Conservation (phyloP, 306 rosid species). For the Sesbania bispinosa region DNA sequence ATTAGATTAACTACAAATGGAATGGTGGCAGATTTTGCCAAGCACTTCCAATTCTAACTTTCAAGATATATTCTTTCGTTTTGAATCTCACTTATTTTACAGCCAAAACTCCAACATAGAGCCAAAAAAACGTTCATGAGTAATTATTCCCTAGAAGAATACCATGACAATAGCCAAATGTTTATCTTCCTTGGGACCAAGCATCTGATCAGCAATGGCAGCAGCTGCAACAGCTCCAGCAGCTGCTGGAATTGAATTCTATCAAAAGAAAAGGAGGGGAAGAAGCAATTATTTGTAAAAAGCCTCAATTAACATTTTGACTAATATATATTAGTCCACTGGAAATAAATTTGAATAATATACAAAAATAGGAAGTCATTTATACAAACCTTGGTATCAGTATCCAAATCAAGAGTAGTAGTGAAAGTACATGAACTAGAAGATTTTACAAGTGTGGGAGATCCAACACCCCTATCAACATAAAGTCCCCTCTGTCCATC, state of each 20-base stretch:
- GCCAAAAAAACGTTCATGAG: not conserved
- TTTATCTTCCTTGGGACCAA: slow-evolving; percentile 92
- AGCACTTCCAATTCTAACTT: slow-evolving; percentile 6
- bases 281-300: slow-evolving; percentile 19
- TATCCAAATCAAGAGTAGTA: slow-evolving; percentile 44
- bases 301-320: slow-evolving; percentile 9
- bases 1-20: slow-evolving; percentile 13
- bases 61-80: slow-evolving; percentile 4
- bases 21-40: not conserved
- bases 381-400: slow-evolving; percentile 60
- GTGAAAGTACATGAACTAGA: slow-evolving; percentile 51
- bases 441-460: slow-evolving; percentile 66
- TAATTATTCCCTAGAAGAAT: slow-evolving; percentile 19
- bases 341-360: not conserved
- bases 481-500: slow-evolving; percentile 62
- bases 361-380: slow-evolving; percentile 8
- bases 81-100: slow-evolving; percentile 12
- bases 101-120: slow-evolving; percentile 4
- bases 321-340: not conserved
- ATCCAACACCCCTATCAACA: slow-evolving; percentile 95
- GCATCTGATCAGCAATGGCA: slow-evolving; percentile 98
- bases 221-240: slow-evolving; percentile 99
- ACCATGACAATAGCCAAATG: slow-evolving; percentile 98
- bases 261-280: slow-evolving; percentile 19
- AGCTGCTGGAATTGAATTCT: slow-evolving; percentile 98